Percentiles rank a stretch among this genome's conserved stretches.
These are phyloP conservation scores for Aquilaria malaccensis DNA, from an alignment of 345 rosid species.

Conservation along the genomic window DNA sequence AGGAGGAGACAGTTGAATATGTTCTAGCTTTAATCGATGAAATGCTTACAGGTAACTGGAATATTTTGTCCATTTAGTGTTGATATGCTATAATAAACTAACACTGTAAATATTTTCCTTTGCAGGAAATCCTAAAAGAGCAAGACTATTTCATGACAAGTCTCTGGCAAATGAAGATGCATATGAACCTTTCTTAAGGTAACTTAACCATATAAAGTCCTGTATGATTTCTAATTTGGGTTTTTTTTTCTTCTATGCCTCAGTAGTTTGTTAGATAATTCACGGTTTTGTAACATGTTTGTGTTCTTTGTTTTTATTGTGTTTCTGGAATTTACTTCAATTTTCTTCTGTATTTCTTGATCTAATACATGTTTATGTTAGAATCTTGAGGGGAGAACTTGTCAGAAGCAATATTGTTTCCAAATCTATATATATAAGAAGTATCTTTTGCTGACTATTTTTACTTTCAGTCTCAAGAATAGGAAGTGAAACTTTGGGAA, in stretches of 20 bases:
- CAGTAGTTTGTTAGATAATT: not conserved
- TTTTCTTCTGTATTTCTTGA: no score
- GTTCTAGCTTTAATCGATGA: slow-evolving; percentile 90
- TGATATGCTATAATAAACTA: slow-evolving; percentile 5
- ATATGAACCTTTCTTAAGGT: slow-evolving; percentile 96
- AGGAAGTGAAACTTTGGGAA: no score
- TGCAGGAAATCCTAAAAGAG: slow-evolving; percentile 87
- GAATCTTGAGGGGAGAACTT: no score
- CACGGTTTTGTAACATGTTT: no score
- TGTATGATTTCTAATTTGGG: slow-evolving; percentile 3
- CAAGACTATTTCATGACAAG: slow-evolving; percentile 78
- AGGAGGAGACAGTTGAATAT: slow-evolving; percentile 98
- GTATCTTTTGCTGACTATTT: no score
- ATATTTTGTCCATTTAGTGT: slow-evolving; percentile 1
- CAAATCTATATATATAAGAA: no score
- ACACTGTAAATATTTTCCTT: slow-evolving; percentile 21
- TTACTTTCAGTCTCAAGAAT: no score
- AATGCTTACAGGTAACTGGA: slow-evolving; percentile 65
- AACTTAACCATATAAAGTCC: slow-evolving; percentile 23
- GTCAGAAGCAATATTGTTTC: no score
- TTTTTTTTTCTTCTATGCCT: slow-evolving; percentile 2
- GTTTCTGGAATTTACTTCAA: no score
- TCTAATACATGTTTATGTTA: no score
- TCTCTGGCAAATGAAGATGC: slow-evolving; percentile 72
- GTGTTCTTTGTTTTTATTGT: no score